A percentile compares a stretch with the other conserved stretches of the same genome.
These are phyloP conservation scores for Arctium lappa DNA, from an alignment of 129 eudicot genomes.

Conservation along the genomic window DNA sequence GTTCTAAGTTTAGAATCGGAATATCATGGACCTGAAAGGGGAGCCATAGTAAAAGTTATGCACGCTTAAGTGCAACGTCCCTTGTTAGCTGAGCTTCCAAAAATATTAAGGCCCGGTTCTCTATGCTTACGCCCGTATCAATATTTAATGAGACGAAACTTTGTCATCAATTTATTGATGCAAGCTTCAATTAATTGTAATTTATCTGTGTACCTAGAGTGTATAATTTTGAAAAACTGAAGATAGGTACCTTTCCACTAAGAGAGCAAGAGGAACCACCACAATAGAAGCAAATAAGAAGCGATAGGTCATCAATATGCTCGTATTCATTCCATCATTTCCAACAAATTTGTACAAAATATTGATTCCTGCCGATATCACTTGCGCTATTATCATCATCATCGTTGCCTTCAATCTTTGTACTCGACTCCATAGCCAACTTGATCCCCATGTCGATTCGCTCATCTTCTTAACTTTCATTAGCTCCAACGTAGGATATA, in stretches of 20 bases:
- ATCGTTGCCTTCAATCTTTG: constrained; percentile 20
- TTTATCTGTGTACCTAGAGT: neutral
- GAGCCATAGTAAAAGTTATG: no score
- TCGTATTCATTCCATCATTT: constrained; percentile 29
- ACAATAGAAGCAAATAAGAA: constrained; percentile 27
- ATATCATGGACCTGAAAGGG: no score
- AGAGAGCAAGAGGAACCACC: constrained; percentile 32
- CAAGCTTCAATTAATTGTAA: neutral
- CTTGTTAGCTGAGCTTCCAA: no score
- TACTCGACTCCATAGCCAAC: neutral
- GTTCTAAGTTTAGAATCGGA: no score
- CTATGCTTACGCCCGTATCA: no score
- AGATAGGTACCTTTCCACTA: constrained; percentile 29
- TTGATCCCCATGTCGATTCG: neutral
- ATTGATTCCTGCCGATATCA: constrained; percentile 20
- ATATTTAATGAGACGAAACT: neutral
- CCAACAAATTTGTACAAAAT: constrained; percentile 32
- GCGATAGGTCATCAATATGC: constrained; percentile 37
- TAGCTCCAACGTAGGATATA: neutral
- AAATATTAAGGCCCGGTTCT: no score
- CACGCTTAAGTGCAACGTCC: no score
- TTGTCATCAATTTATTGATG: neutral
- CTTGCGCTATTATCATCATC: constrained; percentile 26
- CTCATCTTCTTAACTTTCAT: neutral
- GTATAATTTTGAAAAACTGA: neutral